phyloP scores from a whole-genome alignment of 176 grass and related monocot genomes.

The Dactylis glomerata region DNA sequence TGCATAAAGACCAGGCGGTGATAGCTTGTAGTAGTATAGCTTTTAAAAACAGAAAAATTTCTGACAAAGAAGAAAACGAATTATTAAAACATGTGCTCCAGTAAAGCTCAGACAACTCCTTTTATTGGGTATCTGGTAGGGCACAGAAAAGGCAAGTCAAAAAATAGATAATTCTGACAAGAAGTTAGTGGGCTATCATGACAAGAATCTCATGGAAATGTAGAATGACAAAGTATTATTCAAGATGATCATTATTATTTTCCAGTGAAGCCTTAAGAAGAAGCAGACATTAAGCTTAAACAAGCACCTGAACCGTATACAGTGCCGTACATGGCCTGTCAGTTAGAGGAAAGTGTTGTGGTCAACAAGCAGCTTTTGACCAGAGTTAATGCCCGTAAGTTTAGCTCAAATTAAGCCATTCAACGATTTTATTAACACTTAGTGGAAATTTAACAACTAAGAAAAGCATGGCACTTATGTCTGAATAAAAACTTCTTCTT shows the following conservation, averaged over 20 bases:
- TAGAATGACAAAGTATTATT: background rate
- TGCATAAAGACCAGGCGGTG: background rate
- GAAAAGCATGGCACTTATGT: background rate
- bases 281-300: background rate
- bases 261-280: background rate
- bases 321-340: background rate
- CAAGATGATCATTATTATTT: background rate
- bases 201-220: background rate
- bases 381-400: background rate
- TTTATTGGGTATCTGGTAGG: background rate
- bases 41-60: constrained; percentile 16
- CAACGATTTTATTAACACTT: background rate
- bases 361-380: constrained; percentile 41
- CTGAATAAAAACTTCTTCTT: background rate
- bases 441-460: background rate
- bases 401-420: background rate
- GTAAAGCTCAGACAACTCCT: constrained; percentile 7
- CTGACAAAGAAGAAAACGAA: constrained; percentile 14
- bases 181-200: background rate
- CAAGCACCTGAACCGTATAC: background rate
- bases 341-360: constrained; percentile 25
- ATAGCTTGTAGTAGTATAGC: background rate
- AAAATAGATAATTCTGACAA: constrained; percentile 26
- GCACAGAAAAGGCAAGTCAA: constrained; percentile 22
- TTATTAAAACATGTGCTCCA: constrained; percentile 29